Percentiles rank a stretch among this genome's conserved stretches.
Evolutionary conservation across 805 yeast species (phyloP).

Genomic region (Candida chauliodis): DNA sequence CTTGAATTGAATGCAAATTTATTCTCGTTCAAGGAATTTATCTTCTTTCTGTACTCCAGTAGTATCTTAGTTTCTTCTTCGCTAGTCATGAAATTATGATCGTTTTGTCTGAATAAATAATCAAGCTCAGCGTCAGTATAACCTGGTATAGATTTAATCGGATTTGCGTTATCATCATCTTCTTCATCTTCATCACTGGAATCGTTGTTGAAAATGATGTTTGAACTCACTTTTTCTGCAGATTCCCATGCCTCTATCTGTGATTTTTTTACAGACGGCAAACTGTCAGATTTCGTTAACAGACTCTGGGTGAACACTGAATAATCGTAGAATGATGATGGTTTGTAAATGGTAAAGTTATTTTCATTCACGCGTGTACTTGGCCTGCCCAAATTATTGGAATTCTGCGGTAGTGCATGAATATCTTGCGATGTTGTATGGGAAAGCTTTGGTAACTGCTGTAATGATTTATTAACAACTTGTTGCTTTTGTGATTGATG

Average conservation of each 20-base stretch:
- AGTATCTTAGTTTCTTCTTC: conserved; percentile 23
- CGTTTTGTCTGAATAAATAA: conserved; percentile 15
- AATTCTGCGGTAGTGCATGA: not conserved
- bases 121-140: conserved; percentile 34
- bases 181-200: conserved; percentile 18
- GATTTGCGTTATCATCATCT: conserved; percentile 7
- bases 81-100: conserved; percentile 9
- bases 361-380: not conserved
- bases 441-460: not conserved
- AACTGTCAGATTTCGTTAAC: conserved; percentile 15
- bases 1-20: conserved; percentile 22
- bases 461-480: conserved; percentile 3
- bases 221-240: conserved; percentile 36
- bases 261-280: conserved; percentile 37
- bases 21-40: not conserved
- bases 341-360: conserved; percentile 28
- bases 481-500: conserved; percentile 32
- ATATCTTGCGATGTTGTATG: not conserved
- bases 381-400: not conserved
- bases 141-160: conserved; percentile 35
- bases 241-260: conserved; percentile 45
- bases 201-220: conserved; percentile 32
- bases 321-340: conserved; percentile 36
- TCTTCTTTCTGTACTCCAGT: conserved; percentile 20
- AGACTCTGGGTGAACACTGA: conserved; percentile 25